Percentiles rank a stretch among this genome's conserved stretches.
phyloP scores from a whole-genome alignment of 495 filamentous ascomycete species.

The Penicillium maclennaniae region DNA sequence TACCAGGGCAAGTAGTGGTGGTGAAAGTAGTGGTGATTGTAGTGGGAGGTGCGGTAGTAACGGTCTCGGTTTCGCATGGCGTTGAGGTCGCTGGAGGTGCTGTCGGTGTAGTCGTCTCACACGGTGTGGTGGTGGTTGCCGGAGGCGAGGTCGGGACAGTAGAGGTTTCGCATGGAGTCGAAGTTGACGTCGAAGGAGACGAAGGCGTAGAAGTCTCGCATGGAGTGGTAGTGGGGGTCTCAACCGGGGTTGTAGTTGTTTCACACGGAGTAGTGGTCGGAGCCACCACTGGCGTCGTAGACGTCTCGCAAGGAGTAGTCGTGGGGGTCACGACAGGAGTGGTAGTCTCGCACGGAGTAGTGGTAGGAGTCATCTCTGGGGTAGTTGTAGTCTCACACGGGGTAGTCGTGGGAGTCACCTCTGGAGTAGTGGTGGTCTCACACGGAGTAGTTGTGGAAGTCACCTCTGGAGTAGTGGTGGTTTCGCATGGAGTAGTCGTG shows the following conservation, averaged over 20 bases:
- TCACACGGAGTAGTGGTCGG: slow-evolving; percentile 7
- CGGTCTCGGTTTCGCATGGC: slow-evolving; percentile 4
- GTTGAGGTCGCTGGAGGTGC: slow-evolving; percentile 2
- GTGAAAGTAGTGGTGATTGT: slow-evolving; percentile 17
- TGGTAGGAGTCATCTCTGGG: not conserved
- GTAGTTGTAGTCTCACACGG: slow-evolving; percentile 17
- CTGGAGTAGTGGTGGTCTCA: slow-evolving; percentile 5
- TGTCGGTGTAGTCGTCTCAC: not conserved
- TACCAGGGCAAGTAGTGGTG: slow-evolving; percentile 27
- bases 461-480: not conserved
- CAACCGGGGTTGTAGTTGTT: not conserved
- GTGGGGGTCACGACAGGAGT: slow-evolving; percentile 8
- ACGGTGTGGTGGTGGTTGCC: slow-evolving; percentile 7
- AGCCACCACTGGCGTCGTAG: not conserved
- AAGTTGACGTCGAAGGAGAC: not conserved
- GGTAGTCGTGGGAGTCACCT: not conserved
- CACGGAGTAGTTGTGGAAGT: slow-evolving; percentile 1
- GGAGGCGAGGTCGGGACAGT: not conserved
- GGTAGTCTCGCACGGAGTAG: slow-evolving; percentile 19
- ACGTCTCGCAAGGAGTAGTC: slow-evolving; percentile 13
- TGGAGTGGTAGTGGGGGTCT: slow-evolving; percentile 8
- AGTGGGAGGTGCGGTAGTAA: slow-evolving; percentile 1
- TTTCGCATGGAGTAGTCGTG: slow-evolving; percentile 11
- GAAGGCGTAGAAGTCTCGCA: slow-evolving; percentile 12
- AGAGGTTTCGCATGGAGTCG: slow-evolving; percentile 8